phyloP scores from a whole-genome alignment of 805 yeast genomes.

The Myxozyma neglecta region DNA sequence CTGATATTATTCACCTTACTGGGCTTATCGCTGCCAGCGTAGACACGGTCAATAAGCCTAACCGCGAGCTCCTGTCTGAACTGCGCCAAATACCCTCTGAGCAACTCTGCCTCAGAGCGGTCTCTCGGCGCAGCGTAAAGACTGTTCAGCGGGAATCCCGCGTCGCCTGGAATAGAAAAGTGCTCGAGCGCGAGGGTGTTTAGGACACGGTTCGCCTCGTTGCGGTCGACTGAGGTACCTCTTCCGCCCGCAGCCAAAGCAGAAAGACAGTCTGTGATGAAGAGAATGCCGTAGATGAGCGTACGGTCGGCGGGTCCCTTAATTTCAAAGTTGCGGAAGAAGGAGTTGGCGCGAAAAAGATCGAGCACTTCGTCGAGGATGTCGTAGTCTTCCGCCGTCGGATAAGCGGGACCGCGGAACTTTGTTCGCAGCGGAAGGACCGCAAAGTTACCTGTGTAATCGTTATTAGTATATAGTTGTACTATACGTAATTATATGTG shows the following conservation, averaged over 20 bases:
- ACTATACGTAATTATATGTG: background rate
- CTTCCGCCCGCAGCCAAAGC: constrained; percentile 52
- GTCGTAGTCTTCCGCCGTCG: constrained; percentile 72
- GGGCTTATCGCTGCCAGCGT: constrained; percentile 59
- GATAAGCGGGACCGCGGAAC: constrained; percentile 89
- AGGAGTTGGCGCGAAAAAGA: constrained; percentile 91
- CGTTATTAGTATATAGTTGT: background rate
- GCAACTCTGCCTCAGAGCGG: constrained; percentile 71
- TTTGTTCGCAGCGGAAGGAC: constrained; percentile 82
- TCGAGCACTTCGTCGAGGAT: constrained; percentile 89
- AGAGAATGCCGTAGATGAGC: constrained; percentile 89
- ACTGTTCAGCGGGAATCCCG: constrained; percentile 88
- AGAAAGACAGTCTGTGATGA: constrained; percentile 78
- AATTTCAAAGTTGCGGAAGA: constrained; percentile 95
- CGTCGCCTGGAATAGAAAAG: constrained; percentile 91
- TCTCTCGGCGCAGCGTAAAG: constrained; percentile 71
- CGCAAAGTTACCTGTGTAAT: constrained; percentile 66
- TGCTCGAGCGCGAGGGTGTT: constrained; percentile 84
- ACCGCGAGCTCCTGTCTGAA: constrained; percentile 91
- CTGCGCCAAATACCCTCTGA: constrained; percentile 81
- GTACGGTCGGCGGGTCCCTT: constrained; percentile 93
- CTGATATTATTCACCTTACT: constrained; percentile 52
- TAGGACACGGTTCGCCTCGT: constrained; percentile 50
- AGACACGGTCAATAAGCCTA: constrained; percentile 70
- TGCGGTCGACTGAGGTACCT: constrained; percentile 8